Base-by-base conservation (phyloP, 2,329 filamentous ascomycete genomes). In the Cytospora paraplurivora region DNA sequence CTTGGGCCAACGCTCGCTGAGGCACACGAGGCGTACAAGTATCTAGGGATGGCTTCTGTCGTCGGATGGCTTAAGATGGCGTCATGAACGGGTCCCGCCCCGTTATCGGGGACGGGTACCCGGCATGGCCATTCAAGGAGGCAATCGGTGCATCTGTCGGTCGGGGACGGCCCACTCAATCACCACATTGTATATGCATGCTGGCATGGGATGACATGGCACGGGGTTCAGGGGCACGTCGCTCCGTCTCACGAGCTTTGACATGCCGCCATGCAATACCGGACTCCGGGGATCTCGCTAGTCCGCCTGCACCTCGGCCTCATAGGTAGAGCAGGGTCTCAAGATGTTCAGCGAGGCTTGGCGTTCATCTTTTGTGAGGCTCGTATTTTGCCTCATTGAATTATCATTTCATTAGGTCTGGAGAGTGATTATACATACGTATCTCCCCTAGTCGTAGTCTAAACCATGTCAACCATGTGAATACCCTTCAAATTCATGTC, bases 321-420 rank as follows among this genome's bases (percentile, higher is more conserved):
- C 41, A 19, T n/a, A 47, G n/a, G n/a, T 3, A 7, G 2, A n/a
- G 3, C 41, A 44, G 17, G 44, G n/a, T 7, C 37, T 60, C 21
- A 27, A 44, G 19, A 33, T 51, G 12, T 10, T 12, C 19, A 21
- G 27, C 6, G 44, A 47, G 44, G n/a, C n/a, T 12, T 10, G 11
- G 7, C 8, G 44, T 47, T 21, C 44, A 32, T 33, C n/a, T 3
- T 33, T 32, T 50, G 56, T 10, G 7, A n/a, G 3, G 4, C 41
- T 37, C n/a, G 15, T 17, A 55, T 44, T 49, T 27, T 56, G 27
- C 35, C 13, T 63, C 47, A 57, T 62, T 56, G 62, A 35, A 66
- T 66, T 64, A 66, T 66, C 57, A 58, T 62, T 61, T 61, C 54
- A 57, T 58, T 64, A 60, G 64, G 53, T 64, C 35, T 15, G 38